phyloP scores from a whole-genome alignment of 2,329 filamentous ascomycete species.

The Diaporthe eres region DNA sequence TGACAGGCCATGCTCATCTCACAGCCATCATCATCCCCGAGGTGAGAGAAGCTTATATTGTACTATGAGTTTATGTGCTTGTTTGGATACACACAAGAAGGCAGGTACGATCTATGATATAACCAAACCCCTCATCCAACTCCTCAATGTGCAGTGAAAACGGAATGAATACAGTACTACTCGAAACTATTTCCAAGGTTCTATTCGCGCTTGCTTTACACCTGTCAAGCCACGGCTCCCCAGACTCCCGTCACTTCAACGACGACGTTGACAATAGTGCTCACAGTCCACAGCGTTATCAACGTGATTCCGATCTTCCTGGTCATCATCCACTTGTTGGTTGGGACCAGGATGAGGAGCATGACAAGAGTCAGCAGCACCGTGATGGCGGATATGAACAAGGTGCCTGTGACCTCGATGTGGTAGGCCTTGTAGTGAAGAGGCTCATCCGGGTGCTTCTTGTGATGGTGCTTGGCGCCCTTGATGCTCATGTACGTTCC shows the following conservation, averaged over 20 bases:
- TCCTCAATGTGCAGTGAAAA: neutral
- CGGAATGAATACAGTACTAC: neutral
- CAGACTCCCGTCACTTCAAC: slow-evolving; percentile 78
- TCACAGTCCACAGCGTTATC: slow-evolving; percentile 84
- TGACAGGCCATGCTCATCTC: neutral
- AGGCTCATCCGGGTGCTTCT: slow-evolving; percentile 75
- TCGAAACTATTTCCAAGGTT: neutral
- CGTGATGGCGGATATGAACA: slow-evolving; percentile 88
- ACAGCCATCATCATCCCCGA: neutral
- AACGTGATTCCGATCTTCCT: slow-evolving; percentile 85
- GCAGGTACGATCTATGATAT: slow-evolving; percentile 16
- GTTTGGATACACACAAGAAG: neutral
- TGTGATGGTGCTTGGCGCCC: slow-evolving; percentile 74
- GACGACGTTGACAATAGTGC: slow-evolving; percentile 84
- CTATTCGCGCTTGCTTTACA: neutral
- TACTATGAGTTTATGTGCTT: neutral
- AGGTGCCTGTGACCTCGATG: slow-evolving; percentile 85
- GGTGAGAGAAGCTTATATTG: neutral
- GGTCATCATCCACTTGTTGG: slow-evolving; percentile 89
- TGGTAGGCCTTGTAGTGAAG: slow-evolving; percentile 82
- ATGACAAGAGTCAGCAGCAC: slow-evolving; percentile 84
- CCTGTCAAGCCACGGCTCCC: slow-evolving; percentile 49
- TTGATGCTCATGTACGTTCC: slow-evolving; percentile 89
- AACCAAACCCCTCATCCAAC: neutral
- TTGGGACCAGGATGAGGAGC: slow-evolving; percentile 83